These are phyloP conservation scores for Jatropha podagrica DNA, from an alignment of 441 rosid species.

Conservation along the genomic window DNA sequence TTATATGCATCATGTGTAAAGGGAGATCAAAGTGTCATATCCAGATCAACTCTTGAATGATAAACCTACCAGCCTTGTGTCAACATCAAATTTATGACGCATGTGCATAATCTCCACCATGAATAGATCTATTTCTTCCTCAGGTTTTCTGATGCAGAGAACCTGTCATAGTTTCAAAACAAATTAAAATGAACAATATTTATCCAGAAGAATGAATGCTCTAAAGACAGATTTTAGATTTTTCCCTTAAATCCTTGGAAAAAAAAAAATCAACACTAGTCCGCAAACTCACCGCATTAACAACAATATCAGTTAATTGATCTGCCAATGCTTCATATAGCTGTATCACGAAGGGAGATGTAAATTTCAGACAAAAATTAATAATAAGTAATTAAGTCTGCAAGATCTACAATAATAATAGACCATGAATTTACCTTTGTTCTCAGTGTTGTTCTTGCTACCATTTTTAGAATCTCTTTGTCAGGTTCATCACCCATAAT, in stretches of 20 bases:
- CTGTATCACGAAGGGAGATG: slow-evolving; percentile 40
- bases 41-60: neutral
- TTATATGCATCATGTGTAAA: neutral
- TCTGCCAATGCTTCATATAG: slow-evolving; percentile 86
- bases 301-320: slow-evolving; percentile 84
- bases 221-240: neutral
- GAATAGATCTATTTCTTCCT: slow-evolving; percentile 84
- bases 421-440: slow-evolving; percentile 55
- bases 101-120: slow-evolving; percentile 99
- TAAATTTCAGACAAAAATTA: slow-evolving; percentile 10
- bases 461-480: slow-evolving; percentile 90
- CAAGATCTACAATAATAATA: neutral
- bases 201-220: neutral
- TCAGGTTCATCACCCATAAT: slow-evolving; percentile 95
- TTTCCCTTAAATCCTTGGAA: neutral
- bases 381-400: neutral
- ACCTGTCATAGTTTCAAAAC: slow-evolving; percentile 44
- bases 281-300: slow-evolving; percentile 60
- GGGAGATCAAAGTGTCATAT: neutral
- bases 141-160: slow-evolving; percentile 81
- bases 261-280: neutral
- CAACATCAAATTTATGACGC: slow-evolving; percentile 96
- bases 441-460: slow-evolving; percentile 86
- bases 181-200: neutral
- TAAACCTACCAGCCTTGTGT: slow-evolving; percentile 71